Evolutionary conservation across 2,329 filamentous ascomycete genomes (phyloP).

Genomic region (Neonectria neomacrospora): DNA sequence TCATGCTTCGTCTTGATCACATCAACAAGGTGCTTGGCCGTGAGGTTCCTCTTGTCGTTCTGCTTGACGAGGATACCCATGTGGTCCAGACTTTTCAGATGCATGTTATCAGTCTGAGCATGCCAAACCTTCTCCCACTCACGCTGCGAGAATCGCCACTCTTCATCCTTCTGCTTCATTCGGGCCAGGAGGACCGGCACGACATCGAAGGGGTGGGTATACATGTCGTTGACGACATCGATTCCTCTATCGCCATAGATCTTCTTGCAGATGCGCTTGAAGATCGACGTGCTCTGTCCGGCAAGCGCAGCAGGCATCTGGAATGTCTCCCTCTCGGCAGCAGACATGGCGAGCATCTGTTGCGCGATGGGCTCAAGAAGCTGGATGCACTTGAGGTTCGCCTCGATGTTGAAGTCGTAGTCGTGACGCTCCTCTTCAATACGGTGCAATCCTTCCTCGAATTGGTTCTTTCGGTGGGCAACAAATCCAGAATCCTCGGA

Average conservation of each 20-base stretch:
- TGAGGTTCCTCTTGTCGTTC: constrained; percentile 90
- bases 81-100: constrained; percentile 95
- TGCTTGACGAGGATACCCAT: constrained; percentile 92
- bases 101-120: constrained; percentile 92
- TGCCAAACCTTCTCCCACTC: constrained; percentile 99
- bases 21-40: constrained; percentile 88
- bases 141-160: constrained; percentile 95
- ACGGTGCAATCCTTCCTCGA: constrained; percentile 91
- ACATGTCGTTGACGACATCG: constrained; percentile 88
- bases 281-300: constrained; percentile 95
- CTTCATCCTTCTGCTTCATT: constrained; percentile 95
- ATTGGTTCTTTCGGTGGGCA: constrained; percentile 95
- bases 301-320: constrained; percentile 85
- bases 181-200: constrained; percentile 89
- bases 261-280: constrained; percentile 97
- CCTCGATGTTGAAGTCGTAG: constrained; percentile 98
- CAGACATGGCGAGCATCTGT: constrained; percentile 83
- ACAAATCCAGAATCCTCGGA: constrained; percentile 98
- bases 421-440: constrained; percentile 99
- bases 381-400: constrained; percentile 93
- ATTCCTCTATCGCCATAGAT: constrained; percentile 91
- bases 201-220: constrained; percentile 83
- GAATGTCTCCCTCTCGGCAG: constrained; percentile 78
- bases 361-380: constrained; percentile 94
- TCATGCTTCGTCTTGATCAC: constrained; percentile 94